Percentiles rank a stretch among this genome's conserved stretches.
These are phyloP conservation scores for Phytophthora meadii DNA, from an alignment of 352 stramenopile genomes.

Conservation along the genomic window DNA sequence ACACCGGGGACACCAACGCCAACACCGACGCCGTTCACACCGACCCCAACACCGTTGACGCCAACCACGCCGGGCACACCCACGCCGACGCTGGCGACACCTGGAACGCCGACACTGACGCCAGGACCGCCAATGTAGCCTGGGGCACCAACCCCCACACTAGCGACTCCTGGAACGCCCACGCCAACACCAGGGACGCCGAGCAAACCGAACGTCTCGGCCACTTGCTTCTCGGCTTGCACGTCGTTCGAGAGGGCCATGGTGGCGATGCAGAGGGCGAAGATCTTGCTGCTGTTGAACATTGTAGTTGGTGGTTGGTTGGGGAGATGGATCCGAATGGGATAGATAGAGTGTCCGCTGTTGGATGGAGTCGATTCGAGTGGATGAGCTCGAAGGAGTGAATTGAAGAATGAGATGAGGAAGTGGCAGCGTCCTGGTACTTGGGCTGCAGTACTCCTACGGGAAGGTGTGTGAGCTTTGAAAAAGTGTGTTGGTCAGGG, in stretches of 20 bases:
- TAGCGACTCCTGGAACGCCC: slow-evolving; percentile 1
- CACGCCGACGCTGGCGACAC: background rate
- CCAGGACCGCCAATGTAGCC: background rate
- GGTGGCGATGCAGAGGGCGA: background rate
- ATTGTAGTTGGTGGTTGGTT: background rate
- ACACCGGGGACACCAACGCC: background rate
- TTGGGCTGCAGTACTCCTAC: no score
- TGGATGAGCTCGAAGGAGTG: background rate
- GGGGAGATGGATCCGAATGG: background rate
- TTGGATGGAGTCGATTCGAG: background rate
- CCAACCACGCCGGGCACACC: background rate
- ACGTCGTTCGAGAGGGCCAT: background rate
- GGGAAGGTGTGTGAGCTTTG: background rate
- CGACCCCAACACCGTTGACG: background rate
- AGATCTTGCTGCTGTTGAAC: slow-evolving; percentile 7
- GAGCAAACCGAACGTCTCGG: slow-evolving; percentile 6
- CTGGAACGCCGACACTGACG: background rate
- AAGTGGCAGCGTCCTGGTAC: background rate
- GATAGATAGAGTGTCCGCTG: background rate
- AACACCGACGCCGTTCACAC: slow-evolving; percentile 5
- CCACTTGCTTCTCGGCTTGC: slow-evolving; percentile 1
- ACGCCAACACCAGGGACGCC: slow-evolving; percentile 3
- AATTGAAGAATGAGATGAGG: background rate
- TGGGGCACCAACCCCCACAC: background rate
- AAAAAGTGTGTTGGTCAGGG: background rate